Evolutionary conservation across 257 asterid species (phyloP).

Genomic region (Gardenia jasminoides): DNA sequence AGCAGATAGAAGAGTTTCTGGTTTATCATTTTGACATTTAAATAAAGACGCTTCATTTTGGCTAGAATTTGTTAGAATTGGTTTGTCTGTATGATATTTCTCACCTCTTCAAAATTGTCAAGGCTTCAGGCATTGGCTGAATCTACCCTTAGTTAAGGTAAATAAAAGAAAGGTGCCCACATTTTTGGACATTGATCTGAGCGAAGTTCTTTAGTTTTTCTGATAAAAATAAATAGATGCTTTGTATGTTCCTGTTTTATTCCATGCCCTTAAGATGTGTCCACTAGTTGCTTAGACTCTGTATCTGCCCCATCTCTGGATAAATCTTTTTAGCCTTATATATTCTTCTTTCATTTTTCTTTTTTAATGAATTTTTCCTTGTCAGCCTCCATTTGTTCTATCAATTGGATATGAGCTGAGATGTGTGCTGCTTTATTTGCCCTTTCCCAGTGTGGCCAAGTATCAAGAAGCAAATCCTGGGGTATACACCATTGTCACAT

Average conservation of each 20-base stretch:
- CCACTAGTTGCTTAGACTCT: background rate
- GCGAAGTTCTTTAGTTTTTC: background rate
- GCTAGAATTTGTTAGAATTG: background rate
- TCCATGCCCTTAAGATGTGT: background rate
- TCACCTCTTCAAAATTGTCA: background rate
- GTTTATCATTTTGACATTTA: too few species aligned
- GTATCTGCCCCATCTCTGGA: background rate
- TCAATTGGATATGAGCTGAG: background rate
- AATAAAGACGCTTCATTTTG: background rate
- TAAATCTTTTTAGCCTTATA: background rate
- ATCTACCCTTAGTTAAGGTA: background rate
- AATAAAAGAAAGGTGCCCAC: too few species aligned
- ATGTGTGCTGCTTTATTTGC: constrained; percentile 28
- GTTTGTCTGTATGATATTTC: background rate
- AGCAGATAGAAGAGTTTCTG: background rate
- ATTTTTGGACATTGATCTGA: background rate
- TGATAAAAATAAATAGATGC: background rate
- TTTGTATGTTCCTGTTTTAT: background rate
- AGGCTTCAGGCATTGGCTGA: background rate
- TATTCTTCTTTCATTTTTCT: background rate
- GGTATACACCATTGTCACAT: constrained; percentile 91
- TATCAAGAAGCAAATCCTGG: constrained; percentile 99
- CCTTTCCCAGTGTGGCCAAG: constrained; percentile 81
- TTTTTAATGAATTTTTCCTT: background rate
- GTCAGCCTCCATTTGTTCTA: background rate